phyloP scores from a whole-genome alignment of 805 yeast genomes.

The Metschnikowia hibisci region DNA sequence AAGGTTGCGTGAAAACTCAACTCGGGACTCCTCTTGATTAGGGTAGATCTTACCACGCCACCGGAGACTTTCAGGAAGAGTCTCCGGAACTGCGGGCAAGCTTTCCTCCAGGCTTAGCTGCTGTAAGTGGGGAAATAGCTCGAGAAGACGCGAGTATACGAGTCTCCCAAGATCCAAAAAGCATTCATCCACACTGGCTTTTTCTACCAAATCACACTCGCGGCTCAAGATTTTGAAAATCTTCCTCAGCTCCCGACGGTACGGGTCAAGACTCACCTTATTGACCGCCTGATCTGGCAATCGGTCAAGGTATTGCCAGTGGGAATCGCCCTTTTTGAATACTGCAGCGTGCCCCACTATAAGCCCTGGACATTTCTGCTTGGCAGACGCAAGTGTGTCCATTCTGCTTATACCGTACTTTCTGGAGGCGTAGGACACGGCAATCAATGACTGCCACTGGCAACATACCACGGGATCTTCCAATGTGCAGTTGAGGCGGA shows the following conservation, averaged over 20 bases:
- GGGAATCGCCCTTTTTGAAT: conserved; percentile 77
- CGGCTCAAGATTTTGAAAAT: conserved; percentile 61
- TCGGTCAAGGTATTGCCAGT: conserved; percentile 70
- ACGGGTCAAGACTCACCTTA: conserved; percentile 89
- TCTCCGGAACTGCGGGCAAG: conserved; percentile 45
- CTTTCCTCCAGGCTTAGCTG: conserved; percentile 16
- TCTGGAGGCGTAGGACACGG: conserved; percentile 88
- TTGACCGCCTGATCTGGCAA: conserved; percentile 58
- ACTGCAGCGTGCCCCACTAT: conserved; percentile 91
- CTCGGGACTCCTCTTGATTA: conserved; percentile 8
- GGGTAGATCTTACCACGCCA: conserved; percentile 27
- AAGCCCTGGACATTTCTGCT: conserved; percentile 68
- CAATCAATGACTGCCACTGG: conserved; percentile 88
- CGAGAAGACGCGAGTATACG: conserved; percentile 43
- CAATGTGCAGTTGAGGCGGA: conserved; percentile 58
- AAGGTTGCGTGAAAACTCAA: background rate
- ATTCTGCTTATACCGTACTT: conserved; percentile 76
- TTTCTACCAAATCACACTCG: conserved; percentile 70
- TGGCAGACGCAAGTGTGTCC: conserved; percentile 67
- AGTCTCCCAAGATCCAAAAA: conserved; percentile 78
- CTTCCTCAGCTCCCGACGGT: conserved; percentile 80
- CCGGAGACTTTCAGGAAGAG: conserved; percentile 29
- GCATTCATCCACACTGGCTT: conserved; percentile 94
- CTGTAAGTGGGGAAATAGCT: conserved; percentile 45
- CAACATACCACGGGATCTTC: conserved; percentile 89